Conservation (phyloP, 1,284 basidiomycete genomes). For the Xerocomus cyaneibrunnescens region DNA sequence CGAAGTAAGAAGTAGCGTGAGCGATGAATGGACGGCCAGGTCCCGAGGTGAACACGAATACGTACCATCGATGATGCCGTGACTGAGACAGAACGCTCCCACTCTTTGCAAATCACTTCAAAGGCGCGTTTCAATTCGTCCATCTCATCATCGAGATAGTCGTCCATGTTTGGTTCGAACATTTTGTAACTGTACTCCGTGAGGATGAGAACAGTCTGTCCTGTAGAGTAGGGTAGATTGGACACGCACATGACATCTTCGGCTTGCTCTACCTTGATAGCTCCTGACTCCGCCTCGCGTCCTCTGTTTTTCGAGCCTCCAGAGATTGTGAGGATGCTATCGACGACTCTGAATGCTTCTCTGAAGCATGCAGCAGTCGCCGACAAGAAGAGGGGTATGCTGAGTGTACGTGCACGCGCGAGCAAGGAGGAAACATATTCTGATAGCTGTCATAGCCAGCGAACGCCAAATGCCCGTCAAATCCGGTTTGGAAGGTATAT, state of each 20-base stretch:
- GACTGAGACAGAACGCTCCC: conserved; percentile 66
- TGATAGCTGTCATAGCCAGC: too few relatives aligned
- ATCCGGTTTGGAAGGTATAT: not conserved
- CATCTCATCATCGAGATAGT: conserved; percentile 93
- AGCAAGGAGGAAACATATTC: conserved; percentile 87
- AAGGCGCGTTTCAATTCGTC: conserved; percentile 78
- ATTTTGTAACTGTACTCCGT: conserved; percentile 67
- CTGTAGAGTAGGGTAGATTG: not conserved
- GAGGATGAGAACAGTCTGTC: conserved; percentile 2
- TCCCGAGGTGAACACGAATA: not conserved
- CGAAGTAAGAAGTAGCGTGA: not conserved
- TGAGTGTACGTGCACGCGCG: conserved; percentile 73
- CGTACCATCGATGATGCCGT: conserved; percentile 16
- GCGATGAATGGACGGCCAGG: not conserved
- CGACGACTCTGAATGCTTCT: conserved; percentile 86
- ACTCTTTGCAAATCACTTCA: conserved; percentile 73
- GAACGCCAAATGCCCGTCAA: too few relatives aligned
- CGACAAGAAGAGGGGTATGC: conserved; percentile 74
- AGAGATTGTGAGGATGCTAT: conserved; percentile 62
- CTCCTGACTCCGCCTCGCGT: conserved; percentile 15
- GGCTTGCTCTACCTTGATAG: conserved; percentile 48
- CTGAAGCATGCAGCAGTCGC: conserved; percentile 89
- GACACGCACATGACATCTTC: conserved; percentile 78
- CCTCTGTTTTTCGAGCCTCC: conserved; percentile 6
- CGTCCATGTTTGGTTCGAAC: conserved; percentile 96